Base-by-base conservation (phyloP, 1,139 yeast genomes). In the Candida dubliniensis region DNA sequence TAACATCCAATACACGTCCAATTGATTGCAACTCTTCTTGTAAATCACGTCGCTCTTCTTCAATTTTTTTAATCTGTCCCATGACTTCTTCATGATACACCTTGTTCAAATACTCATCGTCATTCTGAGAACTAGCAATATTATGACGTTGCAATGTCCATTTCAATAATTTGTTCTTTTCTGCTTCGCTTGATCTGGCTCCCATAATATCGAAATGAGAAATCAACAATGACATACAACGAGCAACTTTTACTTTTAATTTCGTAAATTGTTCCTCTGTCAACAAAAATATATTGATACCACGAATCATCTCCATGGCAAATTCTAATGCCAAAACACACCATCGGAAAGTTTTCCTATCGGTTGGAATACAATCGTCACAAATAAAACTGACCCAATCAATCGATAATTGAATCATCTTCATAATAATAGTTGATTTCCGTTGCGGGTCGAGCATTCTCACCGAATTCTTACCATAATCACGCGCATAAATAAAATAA, bases 161-260 rank as follows among this genome's bases (percentile, higher is more conserved):
- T 54, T 70, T 79, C 59, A 74, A 71, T 65, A 72, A 68, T 57
- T 74, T 72, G 53, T 70, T 76, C 66, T 76, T 73, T 53, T 84
- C 90, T 2, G 90, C 90, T 48, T 88, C 95, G 59, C 86, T 87
- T 6, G 96, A 87, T 57, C 98, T 77, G 0, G 98, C 97, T 43
- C 99, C 99, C 96, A 93, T 93, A 46, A 93, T 90, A 67, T 93
- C 99, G 60, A 93, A 93, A 67, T 93, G 99, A 0, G 97, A 88
- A 51, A 93, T 91, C 50, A 93, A 74, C 43, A 93, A 71, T 1
- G 97, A 84, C 95, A 93, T 90, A 64, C 98, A 90, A 2, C 96
- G 87, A 0, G 98, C 96, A 36, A 93, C 96, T 59, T 89, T 90
- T 44, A 81, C 76, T 54, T 90, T 84, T 54, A 93, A 69, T 40